phyloP scores from a whole-genome alignment of 148 eudicot species.

The Persicaria tinctoria region DNA sequence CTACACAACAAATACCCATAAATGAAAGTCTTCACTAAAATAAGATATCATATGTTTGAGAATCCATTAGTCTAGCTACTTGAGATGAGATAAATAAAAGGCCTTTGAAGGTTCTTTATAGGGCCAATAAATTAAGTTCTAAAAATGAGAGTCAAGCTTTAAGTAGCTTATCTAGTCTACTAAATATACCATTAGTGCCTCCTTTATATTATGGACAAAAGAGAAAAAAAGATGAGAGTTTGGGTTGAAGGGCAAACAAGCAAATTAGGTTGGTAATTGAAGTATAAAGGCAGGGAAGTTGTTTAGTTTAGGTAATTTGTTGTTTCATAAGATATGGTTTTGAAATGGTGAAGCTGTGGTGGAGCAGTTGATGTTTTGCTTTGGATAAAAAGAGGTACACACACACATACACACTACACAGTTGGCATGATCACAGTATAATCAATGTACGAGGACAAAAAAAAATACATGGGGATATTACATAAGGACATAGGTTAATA shows the following conservation, averaged over 20 bases:
- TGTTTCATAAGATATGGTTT: background rate
- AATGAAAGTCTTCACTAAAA: no score
- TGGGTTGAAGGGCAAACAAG: background rate
- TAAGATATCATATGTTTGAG: no score
- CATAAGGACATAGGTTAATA: no score
- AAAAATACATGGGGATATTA: background rate
- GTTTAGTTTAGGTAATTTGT: slow-evolving; percentile 9
- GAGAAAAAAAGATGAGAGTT: background rate
- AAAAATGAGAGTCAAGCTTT: no score
- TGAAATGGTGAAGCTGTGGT: background rate
- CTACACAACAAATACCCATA: no score
- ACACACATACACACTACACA: background rate
- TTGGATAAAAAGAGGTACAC: background rate
- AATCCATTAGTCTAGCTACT: no score
- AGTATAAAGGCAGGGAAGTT: background rate
- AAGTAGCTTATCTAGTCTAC: no score
- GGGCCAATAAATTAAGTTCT: no score
- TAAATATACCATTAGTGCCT: no score
- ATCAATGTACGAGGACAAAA: background rate
- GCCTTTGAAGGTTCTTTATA: no score
- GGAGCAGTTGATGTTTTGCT: background rate
- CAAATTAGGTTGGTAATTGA: background rate
- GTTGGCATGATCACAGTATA: background rate
- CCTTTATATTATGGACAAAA: background rate
- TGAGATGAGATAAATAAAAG: no score